Base-by-base conservation (phyloP, 1,139 yeast species). In the Blastobotrys buckinghamii region DNA sequence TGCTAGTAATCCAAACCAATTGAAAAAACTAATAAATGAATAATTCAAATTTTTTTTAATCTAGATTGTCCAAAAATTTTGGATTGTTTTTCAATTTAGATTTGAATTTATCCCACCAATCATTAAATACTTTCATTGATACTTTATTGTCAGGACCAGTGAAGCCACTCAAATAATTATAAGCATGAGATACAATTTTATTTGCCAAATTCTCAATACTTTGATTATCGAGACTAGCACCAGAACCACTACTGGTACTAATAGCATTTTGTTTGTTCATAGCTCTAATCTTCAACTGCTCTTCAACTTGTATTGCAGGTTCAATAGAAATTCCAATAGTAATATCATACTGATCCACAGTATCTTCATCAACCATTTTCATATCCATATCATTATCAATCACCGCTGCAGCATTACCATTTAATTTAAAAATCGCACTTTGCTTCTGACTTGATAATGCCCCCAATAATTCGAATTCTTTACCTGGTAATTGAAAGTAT, bases 91-190 rank as follows among this genome's bases (percentile, higher is more conserved):
- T 75, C 50, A 92, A 62, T 61, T 84, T 82, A 13, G 78, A 69
- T 64, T 78, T 84, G 69, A 92, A 94, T 67, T 89, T 92, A 54
- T 77, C 82, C 97, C 98, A 90, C 99, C 99, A 92, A 35, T 79
- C 83, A 64, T 92, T 95, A 61, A 92, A 90, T 42, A 83, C 87
- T 61, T 82, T 85, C 65, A 92, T 86, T 2, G 94, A 87, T 6
- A 90, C 96, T 59, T 79, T 85, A 1, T 95, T 95, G 27, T 77
- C 72, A 7, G 70, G 66, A 59, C 87, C 95, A 13, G 89, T 76
- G 62, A 90, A 92, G 22, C 97, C 86, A 1, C 95, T 81, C 52
- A 92, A 69, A 62, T 79, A 92, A 63, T 92, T 90, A 67, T 90
- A 92, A 0, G 97, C 97, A 66, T 92, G 88, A 29, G 83, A 82